phyloP scores from a whole-genome alignment of 768 basidiomycete genomes.

The Pulveroboletus sp. region DNA sequence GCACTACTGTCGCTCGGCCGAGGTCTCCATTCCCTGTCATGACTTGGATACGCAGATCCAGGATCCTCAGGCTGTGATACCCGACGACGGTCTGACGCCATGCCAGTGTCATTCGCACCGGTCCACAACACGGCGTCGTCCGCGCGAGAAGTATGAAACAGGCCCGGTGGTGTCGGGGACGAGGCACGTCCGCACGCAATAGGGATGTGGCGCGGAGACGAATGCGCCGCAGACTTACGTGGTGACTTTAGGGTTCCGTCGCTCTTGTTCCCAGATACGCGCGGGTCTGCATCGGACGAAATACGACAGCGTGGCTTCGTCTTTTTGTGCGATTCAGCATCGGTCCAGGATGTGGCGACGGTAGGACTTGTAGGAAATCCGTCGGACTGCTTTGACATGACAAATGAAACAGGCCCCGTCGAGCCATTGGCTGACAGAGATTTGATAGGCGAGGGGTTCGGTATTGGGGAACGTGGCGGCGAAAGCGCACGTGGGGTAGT shows the following conservation, averaged over 20 bases:
- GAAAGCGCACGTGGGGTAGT: constrained; percentile 18
- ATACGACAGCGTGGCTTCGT: not conserved
- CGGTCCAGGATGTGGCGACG: not conserved
- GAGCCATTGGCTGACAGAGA: not conserved
- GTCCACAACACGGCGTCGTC: not conserved
- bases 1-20: constrained; percentile 12
- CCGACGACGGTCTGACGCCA: not conserved
- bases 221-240: constrained; percentile 22
- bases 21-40: not conserved
- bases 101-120: too few species aligned
- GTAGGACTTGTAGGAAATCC: constrained; percentile 17
- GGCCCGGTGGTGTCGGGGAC: constrained; percentile 13
- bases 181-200: not conserved
- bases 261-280: constrained; percentile 4
- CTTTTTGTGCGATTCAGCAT: not conserved
- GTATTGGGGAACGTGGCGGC: constrained; percentile 21
- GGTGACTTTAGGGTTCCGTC: constrained; percentile 19
- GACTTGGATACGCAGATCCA: not conserved
- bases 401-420: not conserved
- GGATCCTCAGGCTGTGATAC: not conserved
- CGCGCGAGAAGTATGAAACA: not conserved
- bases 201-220: constrained; percentile 21
- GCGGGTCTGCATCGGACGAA: constrained; percentile 6
- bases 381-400: not conserved
- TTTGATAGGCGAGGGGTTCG: constrained; percentile 13